Conservation (phyloP, 129 eudicot genomes). For the Tagetes patula region DNA sequence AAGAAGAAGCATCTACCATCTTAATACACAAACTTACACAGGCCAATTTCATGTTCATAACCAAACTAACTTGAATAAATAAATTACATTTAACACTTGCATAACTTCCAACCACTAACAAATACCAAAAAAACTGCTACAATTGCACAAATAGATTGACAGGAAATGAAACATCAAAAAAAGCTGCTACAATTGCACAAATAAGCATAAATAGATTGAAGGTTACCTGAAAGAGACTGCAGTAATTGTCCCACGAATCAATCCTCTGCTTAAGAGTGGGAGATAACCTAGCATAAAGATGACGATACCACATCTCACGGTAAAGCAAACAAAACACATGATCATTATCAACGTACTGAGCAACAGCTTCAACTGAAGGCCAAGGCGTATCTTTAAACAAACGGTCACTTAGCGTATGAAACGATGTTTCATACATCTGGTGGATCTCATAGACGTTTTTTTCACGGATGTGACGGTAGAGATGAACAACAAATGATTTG, state of each 20-base stretch:
- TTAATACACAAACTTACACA: too few species aligned
- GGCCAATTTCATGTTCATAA: too few species aligned
- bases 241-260: constrained; percentile 93
- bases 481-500: constrained; percentile 81
- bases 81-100: too few species aligned
- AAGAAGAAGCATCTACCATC: too few species aligned
- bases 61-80: too few species aligned
- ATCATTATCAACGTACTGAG: constrained; percentile 81
- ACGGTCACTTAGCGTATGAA: constrained; percentile 77
- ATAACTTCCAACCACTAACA: too few species aligned
- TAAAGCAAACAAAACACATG: constrained; percentile 87
- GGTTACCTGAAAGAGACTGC: constrained; percentile 73
- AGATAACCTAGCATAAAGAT: constrained; percentile 62
- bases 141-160: background rate
- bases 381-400: constrained; percentile 86
- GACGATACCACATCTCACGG: constrained; percentile 96
- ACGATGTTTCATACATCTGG: constrained; percentile 95
- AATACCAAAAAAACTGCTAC: too few species aligned
- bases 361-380: constrained; percentile 90
- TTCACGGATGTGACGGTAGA: constrained; percentile 88
- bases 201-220: background rate
- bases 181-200: too few species aligned
- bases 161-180: background rate
- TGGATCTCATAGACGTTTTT: constrained; percentile 95
- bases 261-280: constrained; percentile 77